Conservation (phyloP, 176 grass and related monocot genomes). For the Dendrocalamus sinicus region DNA sequence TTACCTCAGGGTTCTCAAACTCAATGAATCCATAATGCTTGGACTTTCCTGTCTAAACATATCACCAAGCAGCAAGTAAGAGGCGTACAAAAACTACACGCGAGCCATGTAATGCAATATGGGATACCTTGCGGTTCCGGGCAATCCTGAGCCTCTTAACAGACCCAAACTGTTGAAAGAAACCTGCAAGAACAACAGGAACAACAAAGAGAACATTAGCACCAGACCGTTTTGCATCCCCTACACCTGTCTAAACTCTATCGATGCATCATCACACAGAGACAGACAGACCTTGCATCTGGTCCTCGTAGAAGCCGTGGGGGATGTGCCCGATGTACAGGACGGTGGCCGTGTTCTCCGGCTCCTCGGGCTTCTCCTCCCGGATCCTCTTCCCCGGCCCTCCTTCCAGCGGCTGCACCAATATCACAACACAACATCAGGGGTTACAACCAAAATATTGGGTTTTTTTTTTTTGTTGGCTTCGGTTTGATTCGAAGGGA, state of each 20-base stretch:
- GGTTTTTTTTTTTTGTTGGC: background rate
- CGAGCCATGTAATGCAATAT: background rate
- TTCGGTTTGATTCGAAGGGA: background rate
- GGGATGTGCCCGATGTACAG: slow-evolving; percentile 93
- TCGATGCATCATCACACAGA: background rate
- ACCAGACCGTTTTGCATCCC: background rate
- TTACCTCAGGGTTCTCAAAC: slow-evolving; percentile 88
- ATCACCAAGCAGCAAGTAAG: slow-evolving; percentile 39
- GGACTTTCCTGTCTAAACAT: slow-evolving; percentile 84
- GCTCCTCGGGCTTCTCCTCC: slow-evolving; percentile 52
- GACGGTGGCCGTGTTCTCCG: slow-evolving; percentile 67
- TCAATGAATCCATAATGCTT: slow-evolving; percentile 95
- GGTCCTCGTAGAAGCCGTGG: slow-evolving; percentile 92
- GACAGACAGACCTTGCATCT: slow-evolving; percentile 75
- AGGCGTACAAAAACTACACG: background rate
- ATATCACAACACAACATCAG: background rate
- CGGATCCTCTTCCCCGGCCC: slow-evolving; percentile 47
- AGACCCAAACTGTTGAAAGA: slow-evolving; percentile 87
- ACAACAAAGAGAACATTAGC: background rate
- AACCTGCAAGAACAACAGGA: slow-evolving; percentile 50
- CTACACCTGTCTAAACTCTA: background rate
- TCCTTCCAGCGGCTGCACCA: slow-evolving; percentile 70
- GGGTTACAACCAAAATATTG: background rate
- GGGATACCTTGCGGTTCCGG: slow-evolving; percentile 66
- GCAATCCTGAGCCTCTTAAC: slow-evolving; percentile 80